Evolutionary conservation across 352 stramenopile species (phyloP).

Genomic region (Globisporangium heterothallicum): DNA sequence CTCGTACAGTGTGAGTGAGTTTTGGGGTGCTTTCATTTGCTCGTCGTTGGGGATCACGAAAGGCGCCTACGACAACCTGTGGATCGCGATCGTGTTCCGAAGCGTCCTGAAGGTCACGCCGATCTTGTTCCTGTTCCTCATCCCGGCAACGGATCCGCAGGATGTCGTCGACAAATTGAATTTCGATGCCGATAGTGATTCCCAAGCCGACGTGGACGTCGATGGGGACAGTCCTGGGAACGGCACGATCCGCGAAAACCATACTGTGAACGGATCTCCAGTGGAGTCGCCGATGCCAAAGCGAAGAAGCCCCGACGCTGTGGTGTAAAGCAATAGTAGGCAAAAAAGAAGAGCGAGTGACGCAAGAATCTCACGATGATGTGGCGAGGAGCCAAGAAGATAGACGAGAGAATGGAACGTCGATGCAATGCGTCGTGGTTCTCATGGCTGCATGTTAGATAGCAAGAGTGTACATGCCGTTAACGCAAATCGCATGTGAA

Average conservation of each 20-base stretch:
- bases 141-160: slow-evolving; percentile 68
- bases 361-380: too few species aligned
- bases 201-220: slow-evolving; percentile 23
- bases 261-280: slow-evolving; percentile 30
- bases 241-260: slow-evolving; percentile 37
- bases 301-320: slow-evolving; percentile 2
- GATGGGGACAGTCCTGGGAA: slow-evolving; percentile 11
- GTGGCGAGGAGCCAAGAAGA: too few species aligned
- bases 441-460: too few species aligned
- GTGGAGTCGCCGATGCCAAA: slow-evolving; percentile 10
- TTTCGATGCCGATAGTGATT: slow-evolving; percentile 34
- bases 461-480: too few species aligned
- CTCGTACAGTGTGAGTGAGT: slow-evolving; percentile 89
- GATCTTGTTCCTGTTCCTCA: slow-evolving; percentile 86
- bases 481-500: too few species aligned
- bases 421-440: too few species aligned
- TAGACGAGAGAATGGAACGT: too few species aligned
- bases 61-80: slow-evolving; percentile 90
- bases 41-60: slow-evolving; percentile 86
- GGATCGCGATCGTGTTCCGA: slow-evolving; percentile 87
- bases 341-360: too few species aligned
- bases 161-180: slow-evolving; percentile 69
- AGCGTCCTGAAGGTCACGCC: slow-evolving; percentile 90
- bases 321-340: slow-evolving; percentile 11
- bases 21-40: slow-evolving; percentile 90